A percentile compares a stretch with the other conserved stretches of the same genome.
phyloP scores from a whole-genome alignment of 345 rosid species.

The Clarkia xantiana region DNA sequence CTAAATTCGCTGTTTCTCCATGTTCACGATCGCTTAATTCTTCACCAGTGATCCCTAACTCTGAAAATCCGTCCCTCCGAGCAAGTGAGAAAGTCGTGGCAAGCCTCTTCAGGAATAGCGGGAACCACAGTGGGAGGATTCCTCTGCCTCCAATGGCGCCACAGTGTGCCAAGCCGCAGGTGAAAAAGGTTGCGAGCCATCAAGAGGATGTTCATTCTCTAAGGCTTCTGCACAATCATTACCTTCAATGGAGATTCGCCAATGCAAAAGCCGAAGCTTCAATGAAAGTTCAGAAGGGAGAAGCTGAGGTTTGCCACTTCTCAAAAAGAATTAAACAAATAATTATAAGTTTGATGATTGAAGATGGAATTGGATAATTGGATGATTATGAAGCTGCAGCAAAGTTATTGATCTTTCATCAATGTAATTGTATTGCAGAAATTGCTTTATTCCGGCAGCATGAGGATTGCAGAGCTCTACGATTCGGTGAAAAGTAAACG shows the following conservation, averaged over 20 bases:
- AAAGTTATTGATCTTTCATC: not conserved
- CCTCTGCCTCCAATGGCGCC: slow-evolving; percentile 41
- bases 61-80: slow-evolving; percentile 11
- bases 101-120: slow-evolving; percentile 10
- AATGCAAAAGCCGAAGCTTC: slow-evolving; percentile 54
- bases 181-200: slow-evolving; percentile 31
- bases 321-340: not conserved
- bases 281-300: slow-evolving; percentile 37
- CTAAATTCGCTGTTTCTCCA: slow-evolving; percentile 15
- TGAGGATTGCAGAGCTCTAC: slow-evolving; percentile 41
- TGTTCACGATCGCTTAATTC: slow-evolving; percentile 25
- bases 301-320: slow-evolving; percentile 44
- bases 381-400: not conserved
- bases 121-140: slow-evolving; percentile 11
- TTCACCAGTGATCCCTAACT: slow-evolving; percentile 10
- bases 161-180: slow-evolving; percentile 23
- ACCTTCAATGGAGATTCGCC: slow-evolving; percentile 77
- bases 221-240: slow-evolving; percentile 52
- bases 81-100: slow-evolving; percentile 12
- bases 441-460: slow-evolving; percentile 37
- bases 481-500: slow-evolving; percentile 53
- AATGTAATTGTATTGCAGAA: slow-evolving; percentile 25
- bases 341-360: not conserved
- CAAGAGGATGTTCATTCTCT: slow-evolving; percentile 52
- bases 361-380: not conserved